Conservation (phyloP, 768 basidiomycete species). For the Boletus patriciae region DNA sequence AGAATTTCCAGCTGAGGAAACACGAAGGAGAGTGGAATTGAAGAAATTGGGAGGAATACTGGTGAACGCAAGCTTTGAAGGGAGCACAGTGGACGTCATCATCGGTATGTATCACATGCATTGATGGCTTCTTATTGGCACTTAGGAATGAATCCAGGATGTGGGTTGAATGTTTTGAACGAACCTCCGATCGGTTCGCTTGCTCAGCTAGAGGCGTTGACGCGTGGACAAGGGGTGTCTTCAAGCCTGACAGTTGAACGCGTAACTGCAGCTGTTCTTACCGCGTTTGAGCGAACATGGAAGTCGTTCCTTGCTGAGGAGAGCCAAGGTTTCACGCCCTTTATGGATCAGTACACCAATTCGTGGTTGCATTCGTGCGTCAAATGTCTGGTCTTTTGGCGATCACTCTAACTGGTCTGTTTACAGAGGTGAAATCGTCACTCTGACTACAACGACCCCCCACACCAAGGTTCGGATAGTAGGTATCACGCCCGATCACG, state of each 20-base stretch:
- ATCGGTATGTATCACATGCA: slow-evolving; percentile 58
- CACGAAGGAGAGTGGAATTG: slow-evolving; percentile 35
- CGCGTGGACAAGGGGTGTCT: not conserved
- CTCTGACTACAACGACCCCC: slow-evolving; percentile 74
- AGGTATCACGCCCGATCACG: slow-evolving; percentile 86
- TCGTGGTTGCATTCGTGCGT: slow-evolving; percentile 93
- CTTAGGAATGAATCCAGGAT: slow-evolving; percentile 52
- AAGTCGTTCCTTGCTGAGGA: slow-evolving; percentile 51
- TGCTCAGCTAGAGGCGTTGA: slow-evolving; percentile 56
- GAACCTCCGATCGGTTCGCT: slow-evolving; percentile 81
- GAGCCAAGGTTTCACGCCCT: slow-evolving; percentile 71
- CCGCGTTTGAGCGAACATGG: slow-evolving; percentile 82
- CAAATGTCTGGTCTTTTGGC: not conserved
- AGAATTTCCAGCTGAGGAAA: slow-evolving; percentile 45
- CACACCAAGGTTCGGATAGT: slow-evolving; percentile 70
- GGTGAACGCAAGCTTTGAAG: slow-evolving; percentile 83
- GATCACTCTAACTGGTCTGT: slow-evolving; percentile 5
- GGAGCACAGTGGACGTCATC: slow-evolving; percentile 70
- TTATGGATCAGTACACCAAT: slow-evolving; percentile 74
- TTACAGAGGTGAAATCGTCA: slow-evolving; percentile 76
- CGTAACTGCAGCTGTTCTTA: slow-evolving; percentile 71
- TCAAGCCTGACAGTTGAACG: slow-evolving; percentile 62
- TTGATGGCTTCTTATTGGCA: not conserved
- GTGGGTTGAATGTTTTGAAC: slow-evolving; percentile 86
- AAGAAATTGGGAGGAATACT: slow-evolving; percentile 91